Evolutionary conservation across 257 asterid genomes (phyloP), one percentile per base, ranked within the genome.

Genomic region (Ehretia macrophylla): DNA sequence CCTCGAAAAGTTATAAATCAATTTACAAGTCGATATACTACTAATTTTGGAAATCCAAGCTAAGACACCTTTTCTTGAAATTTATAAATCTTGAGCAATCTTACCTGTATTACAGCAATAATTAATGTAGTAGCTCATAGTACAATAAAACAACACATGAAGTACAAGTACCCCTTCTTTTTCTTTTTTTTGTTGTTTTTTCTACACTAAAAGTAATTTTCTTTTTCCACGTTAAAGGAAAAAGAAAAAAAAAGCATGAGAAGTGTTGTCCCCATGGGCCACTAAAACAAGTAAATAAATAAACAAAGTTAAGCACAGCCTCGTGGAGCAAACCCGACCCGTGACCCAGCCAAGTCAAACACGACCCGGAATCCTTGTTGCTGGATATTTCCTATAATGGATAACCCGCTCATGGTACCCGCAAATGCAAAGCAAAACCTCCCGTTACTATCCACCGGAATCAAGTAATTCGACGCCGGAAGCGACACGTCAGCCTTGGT

Each of bases 351-450:
- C 60, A 72, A 47, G 17, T 79, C 84, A 14, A 62, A 79, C n/a
- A 69, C 72, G 0, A 79, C 84, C 42, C 84, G 67, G 56, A 75
- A 79, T 0, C 84, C 68, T 22, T 79, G 81, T 17, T 79, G 84
- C 66, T 79, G 81, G 45, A 79, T 79, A 12, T 79, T 79, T 1
- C 84, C 81, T 10, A 79, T 79, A 0, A 79, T 79, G 11, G 81
- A 68, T 55, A 79, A 46, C 27, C 96, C 98, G 69, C 83, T 66
- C 56, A 17, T 53, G 0, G 96, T 84, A 4, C 94, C 96, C 40
- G 98, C 97, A 63, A 92, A 92, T 2, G 97, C 99, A 32, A 92
- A 92, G 79, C 99, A 88, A 50, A 92, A 92, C 55, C 72, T 76
- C 39, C 95, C 97, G 0, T 66, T 56, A 16, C 60, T 62, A 40